Base-by-base conservation (phyloP, 1,284 basidiomycete species). In the Meira nashicola region DNA sequence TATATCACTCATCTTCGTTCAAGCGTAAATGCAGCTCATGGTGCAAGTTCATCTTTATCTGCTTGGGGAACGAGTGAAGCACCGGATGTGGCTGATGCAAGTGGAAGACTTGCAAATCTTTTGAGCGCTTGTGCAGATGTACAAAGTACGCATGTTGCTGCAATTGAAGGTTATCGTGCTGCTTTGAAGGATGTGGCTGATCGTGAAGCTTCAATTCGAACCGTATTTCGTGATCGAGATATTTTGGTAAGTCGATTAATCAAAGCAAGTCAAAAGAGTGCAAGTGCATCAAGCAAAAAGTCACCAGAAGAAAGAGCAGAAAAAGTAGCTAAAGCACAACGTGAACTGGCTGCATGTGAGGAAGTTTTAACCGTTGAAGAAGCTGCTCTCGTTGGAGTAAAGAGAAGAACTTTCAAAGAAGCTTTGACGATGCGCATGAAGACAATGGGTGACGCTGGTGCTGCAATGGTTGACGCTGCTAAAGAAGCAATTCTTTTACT, bases 61-160 rank as follows among this genome's bases (percentile, higher is more conserved):
- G 78, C 80, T 1, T 81, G 80, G 80, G 79, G 79, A 50, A 78
- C 79, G 21, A 74, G 76, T 14, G 79, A 80, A 59, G 71, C 74
- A 14, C 68, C 71, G 1, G 77, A 77, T 58, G 69, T 78, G 37
- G 71, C 71, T 17, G 68, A 74, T 50, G 74, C 78, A 15, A 68
- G 78, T n/a, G 67, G 76, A 25, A 62, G 64, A 23, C 74, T 81
- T 46, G 64, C 78, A 25, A 70, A 73, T 40, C 72, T 78, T 55
- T 70, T 80, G 54, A 66, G 66, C 2, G 70, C 72, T 4, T 72
- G 70, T 17, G 70, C 78, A 21, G 74, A 77, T 23, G 71, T 78
- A 7, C 79, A 80, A 63, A 69, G 71, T 33, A 73, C 73, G 25
- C 79, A 80, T 62, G 71, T 78, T 11, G 69, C 74, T 50, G 74